phyloP scores from a whole-genome alignment of 2,329 filamentous ascomycete genomes.

The Aspergillus sp. region DNA sequence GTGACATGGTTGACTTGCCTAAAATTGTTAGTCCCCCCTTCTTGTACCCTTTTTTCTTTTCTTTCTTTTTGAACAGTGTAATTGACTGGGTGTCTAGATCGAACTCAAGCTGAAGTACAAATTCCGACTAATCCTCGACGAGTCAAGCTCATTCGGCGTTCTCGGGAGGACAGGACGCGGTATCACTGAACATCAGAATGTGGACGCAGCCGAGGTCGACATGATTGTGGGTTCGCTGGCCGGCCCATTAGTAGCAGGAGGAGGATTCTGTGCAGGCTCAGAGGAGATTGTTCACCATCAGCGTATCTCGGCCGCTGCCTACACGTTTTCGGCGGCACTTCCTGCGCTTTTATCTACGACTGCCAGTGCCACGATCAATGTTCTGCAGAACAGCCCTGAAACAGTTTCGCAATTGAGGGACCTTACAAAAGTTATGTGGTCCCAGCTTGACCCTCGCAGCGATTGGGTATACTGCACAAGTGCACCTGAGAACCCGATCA shows the following conservation, averaged over 20 bases:
- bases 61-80: neutral
- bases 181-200: slow-evolving; percentile 93
- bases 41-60: neutral
- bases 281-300: slow-evolving; percentile 95
- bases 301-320: slow-evolving; percentile 85
- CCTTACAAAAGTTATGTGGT: slow-evolving; percentile 80
- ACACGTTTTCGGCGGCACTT: slow-evolving; percentile 93
- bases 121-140: slow-evolving; percentile 94
- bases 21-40: slow-evolving; percentile 63
- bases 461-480: slow-evolving; percentile 90
- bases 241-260: slow-evolving; percentile 85
- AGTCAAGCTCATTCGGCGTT: slow-evolving; percentile 96
- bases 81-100: slow-evolving; percentile 52
- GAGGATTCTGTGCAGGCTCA: slow-evolving; percentile 91
- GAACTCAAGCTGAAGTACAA: slow-evolving; percentile 96
- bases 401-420: slow-evolving; percentile 77
- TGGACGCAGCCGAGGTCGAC: slow-evolving; percentile 88
- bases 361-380: slow-evolving; percentile 81
- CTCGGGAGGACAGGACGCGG: slow-evolving; percentile 88
- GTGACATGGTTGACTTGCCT: slow-evolving; percentile 80
- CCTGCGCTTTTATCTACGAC: slow-evolving; percentile 95
- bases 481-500: slow-evolving; percentile 77
- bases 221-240: slow-evolving; percentile 95
- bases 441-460: slow-evolving; percentile 85
- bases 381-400: slow-evolving; percentile 85